Evolutionary conservation across 345 rosid species (phyloP), one percentile per base, ranked within the genome.

Genomic region (Moricandia arvensis): DNA sequence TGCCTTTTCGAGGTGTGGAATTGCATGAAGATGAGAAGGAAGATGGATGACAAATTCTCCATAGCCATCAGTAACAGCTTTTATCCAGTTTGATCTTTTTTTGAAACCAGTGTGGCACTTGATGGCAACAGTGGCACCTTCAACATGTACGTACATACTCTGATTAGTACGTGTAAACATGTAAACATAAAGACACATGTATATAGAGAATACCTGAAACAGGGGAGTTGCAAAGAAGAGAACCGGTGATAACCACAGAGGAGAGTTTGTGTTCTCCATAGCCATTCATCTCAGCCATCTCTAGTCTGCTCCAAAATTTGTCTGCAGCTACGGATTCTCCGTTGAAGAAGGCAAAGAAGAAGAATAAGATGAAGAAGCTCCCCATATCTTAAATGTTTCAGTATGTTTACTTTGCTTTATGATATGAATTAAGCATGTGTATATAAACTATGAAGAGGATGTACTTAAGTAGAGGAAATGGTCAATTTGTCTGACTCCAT

Each of bases 21-120:
- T 69, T 21, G 82, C 82, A n/a, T 79, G 82, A 24, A 79, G 82
- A 18, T 64, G 79, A 8, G 82, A 79, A 47, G 82, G 82, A 70
- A 80, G 82, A 75, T 80, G 79, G 24, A 80, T 75, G 2, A 47
- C 38, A 57, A 70, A 80, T 27, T 80, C 79, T 58, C 80, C 82
- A 29, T 16, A 64, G 27, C 75, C 76, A 59, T 80, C 69, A 17
- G 82, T 80, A 30, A 75, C 72, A 65, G 73, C 30, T 66, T 80
- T 74, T 6, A 65, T 12, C 82, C 76, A 75, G 11, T 74, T 18
- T 33, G 79, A 43, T 34, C 76, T 58, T 51, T 47, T 70, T 69
- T 33, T 59, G 8, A 27, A 31, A 24, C 73, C 73, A 43, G 73
- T 63, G 10, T 64, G 63, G 35, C 82, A 80, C 53, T 80, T 80